Percentiles rank a stretch among this genome's conserved stretches.
Conservation (phyloP, 2,329 filamentous ascomycete species). For the Dactylonectria estremocensis region DNA sequence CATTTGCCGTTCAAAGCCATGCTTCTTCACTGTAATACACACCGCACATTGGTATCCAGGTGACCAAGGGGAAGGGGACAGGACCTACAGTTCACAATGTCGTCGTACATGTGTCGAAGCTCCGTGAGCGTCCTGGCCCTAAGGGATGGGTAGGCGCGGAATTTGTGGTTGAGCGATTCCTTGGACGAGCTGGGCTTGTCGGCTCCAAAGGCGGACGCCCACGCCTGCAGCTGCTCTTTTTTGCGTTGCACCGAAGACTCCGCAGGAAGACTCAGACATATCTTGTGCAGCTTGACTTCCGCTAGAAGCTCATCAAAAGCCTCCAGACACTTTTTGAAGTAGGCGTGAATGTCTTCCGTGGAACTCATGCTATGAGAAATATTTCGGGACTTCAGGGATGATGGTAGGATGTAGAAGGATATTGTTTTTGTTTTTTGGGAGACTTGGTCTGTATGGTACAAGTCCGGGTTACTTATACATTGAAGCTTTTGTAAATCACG, state of each 20-base stretch:
- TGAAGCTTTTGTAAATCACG: too few species aligned
- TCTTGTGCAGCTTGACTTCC: not conserved
- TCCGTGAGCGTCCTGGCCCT: too few species aligned
- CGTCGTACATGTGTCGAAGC: not conserved
- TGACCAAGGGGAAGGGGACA: not conserved
- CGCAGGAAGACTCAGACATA: not conserved
- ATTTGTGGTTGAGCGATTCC: not conserved
- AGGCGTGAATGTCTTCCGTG: not conserved
- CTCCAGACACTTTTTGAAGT: not conserved
- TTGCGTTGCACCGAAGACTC: not conserved
- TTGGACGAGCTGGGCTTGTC: not conserved
- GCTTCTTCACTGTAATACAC: not conserved
- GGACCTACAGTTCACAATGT: not conserved
- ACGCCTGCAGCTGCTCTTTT: not conserved
- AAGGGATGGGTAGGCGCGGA: not conserved
- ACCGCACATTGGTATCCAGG: not conserved
- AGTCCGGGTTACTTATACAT: too few species aligned
- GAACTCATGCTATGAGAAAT: not conserved
- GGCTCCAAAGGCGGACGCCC: not conserved
- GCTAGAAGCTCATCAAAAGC: not conserved
- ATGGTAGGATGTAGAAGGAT: not conserved
- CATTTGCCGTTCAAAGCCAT: not conserved
- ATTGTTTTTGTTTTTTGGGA: too few species aligned
- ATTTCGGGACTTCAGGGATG: not conserved
- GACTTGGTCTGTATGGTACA: too few species aligned